phyloP scores from a whole-genome alignment of 768 basidiomycete genomes.

The Favolaschia claudopus region DNA sequence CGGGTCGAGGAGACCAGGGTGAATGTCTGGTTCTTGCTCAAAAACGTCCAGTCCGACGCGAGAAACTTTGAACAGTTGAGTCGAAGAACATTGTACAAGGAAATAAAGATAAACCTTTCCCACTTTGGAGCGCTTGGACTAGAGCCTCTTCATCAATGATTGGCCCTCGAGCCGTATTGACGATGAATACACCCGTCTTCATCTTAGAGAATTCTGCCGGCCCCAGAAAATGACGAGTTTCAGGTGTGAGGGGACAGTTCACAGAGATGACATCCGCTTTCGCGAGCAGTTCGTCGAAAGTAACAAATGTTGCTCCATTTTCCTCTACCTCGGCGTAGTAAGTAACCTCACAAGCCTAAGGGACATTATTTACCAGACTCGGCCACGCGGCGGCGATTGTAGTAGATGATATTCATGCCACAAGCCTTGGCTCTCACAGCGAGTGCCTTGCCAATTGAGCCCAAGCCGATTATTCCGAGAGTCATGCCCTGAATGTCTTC shows the following conservation, averaged over 20 bases:
- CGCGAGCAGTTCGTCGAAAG: constrained; percentile 26
- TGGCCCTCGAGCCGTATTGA: constrained; percentile 60
- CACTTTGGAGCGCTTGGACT: constrained; percentile 44
- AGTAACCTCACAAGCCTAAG: not conserved
- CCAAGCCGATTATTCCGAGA: constrained; percentile 32
- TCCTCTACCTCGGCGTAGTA: constrained; percentile 9
- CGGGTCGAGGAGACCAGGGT: constrained; percentile 26
- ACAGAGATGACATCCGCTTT: constrained; percentile 30
- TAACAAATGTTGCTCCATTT: constrained; percentile 24
- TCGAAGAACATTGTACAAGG: not conserved
- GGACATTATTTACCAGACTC: constrained; percentile 11
- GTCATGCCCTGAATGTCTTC: constrained; percentile 28
- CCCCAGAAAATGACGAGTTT: constrained; percentile 28
- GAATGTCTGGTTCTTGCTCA: constrained; percentile 26
- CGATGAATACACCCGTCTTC: constrained; percentile 52
- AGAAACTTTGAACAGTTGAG: constrained; percentile 7
- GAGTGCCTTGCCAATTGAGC: constrained; percentile 29
- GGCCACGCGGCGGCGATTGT: constrained; percentile 25
- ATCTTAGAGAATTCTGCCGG: constrained; percentile 35
- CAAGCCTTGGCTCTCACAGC: constrained; percentile 26
- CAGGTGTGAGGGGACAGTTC: constrained; percentile 28
- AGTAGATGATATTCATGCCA: constrained; percentile 33
- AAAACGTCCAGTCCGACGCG: constrained; percentile 28
- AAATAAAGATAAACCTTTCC: constrained; percentile 24
- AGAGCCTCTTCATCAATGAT: constrained; percentile 56